Conservation (phyloP, 2,329 filamentous ascomycete genomes). For the Coleophoma eucalyptorum region DNA sequence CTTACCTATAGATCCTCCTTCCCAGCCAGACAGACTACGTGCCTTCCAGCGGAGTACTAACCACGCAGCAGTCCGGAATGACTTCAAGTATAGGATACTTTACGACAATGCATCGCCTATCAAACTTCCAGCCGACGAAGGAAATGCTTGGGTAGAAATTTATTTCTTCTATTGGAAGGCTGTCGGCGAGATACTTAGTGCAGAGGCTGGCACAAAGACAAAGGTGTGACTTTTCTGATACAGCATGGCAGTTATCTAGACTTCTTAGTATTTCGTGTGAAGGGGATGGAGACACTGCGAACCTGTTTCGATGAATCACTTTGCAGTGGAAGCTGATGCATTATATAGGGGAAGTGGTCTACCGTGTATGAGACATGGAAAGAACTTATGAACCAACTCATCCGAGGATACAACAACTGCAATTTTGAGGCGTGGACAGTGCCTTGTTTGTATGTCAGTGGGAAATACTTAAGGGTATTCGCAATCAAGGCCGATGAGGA, state of each 20-base stretch:
- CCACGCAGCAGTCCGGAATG: constrained; percentile 52
- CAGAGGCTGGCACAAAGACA: constrained; percentile 45
- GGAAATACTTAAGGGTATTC: constrained; percentile 82
- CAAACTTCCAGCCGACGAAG: constrained; percentile 48
- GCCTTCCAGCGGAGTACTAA: constrained; percentile 71
- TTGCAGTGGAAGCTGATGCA: constrained; percentile 10
- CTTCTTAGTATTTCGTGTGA: no score
- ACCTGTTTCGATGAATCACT: not conserved
- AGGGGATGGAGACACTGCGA: not conserved
- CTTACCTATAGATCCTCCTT: constrained; percentile 61
- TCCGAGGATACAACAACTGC: constrained; percentile 74
- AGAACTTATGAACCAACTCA: constrained; percentile 71
- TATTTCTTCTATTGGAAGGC: constrained; percentile 84
- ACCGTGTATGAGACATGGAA: constrained; percentile 88
- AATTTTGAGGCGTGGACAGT: constrained; percentile 88
- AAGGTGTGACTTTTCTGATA: constrained; percentile 4
- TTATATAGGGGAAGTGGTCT: constrained; percentile 48
- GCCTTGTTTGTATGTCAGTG: constrained; percentile 81
- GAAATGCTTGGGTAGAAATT: constrained; percentile 81
- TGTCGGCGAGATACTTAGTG: constrained; percentile 66
- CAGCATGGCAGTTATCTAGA: no score
- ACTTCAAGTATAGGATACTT: constrained; percentile 69
- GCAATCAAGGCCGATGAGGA: constrained; percentile 88
- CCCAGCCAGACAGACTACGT: constrained; percentile 62
- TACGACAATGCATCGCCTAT: constrained; percentile 45